A percentile compares a stretch with the other conserved stretches of the same genome.
Conservation (phyloP, 78 protist species). For the Anaeramoeba flamelloides region DNA sequence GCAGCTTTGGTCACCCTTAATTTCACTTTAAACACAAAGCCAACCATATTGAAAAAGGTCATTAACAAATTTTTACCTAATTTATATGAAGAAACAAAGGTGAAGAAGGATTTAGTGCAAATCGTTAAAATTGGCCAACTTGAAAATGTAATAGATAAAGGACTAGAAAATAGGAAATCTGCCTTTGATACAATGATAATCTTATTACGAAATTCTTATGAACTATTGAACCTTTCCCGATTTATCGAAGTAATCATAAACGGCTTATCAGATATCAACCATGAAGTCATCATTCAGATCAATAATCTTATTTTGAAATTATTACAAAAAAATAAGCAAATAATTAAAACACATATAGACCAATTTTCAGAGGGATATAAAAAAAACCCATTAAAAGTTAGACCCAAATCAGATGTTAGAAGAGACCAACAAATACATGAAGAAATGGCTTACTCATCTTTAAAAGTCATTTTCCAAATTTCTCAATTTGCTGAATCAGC, state of each 20-base stretch:
- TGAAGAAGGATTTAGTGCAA: conserved; percentile 53
- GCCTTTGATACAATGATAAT: no score
- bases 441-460: no score
- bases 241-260: conserved; percentile 30
- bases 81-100: conserved; percentile 47
- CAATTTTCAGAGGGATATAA: conserved; percentile 6
- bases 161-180: conserved; percentile 66
- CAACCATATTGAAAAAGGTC: conserved; percentile 27
- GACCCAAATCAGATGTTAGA: no score
- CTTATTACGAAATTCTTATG: conserved; percentile 43
- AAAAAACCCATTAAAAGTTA: no score
- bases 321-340: no score
- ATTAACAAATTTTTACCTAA: conserved; percentile 36
- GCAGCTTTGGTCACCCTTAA: conserved; percentile 58
- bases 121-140: conserved; percentile 77
- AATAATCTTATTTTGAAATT: no score
- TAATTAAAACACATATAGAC: conserved; percentile 9
- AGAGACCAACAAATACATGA: no score
- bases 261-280: conserved; percentile 59
- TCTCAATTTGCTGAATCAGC: no score
- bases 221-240: conserved; percentile 18
- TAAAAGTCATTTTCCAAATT: no score
- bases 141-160: conserved; percentile 77
- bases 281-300: no score
- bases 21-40: conserved; percentile 48